Evolutionary conservation across 768 basidiomycete species (phyloP), one percentile per base, ranked within the genome.

Genomic region (Xerocomellus intermedius): DNA sequence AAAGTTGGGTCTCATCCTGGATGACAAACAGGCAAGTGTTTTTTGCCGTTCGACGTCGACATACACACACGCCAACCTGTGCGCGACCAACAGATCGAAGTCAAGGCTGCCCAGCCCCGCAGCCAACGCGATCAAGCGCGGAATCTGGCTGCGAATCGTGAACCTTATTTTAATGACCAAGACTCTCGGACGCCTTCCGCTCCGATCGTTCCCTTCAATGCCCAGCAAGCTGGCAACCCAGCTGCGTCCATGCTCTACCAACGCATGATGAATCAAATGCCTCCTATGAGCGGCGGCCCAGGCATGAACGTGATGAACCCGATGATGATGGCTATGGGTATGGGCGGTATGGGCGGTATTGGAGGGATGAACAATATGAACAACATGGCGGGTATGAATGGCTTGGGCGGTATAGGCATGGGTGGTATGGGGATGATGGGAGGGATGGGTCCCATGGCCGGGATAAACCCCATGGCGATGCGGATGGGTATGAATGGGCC

Each of bases 91-190:
- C 21, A 91, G 89, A 88, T 93, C 62, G 91, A 92, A 70, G 87
- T 92, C 48, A 91, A 91, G 71, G 76, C 82, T 57, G 91, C 90
- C 17, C 89, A 90, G 64, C 87, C 88, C 3, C 80, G 87, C 50
- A 82, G 76, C 53, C 82, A 83, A 56, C 80, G 83, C 10, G 82
- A 84, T 43, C 81, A 81, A 69, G 73, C 73, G n/a, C 74, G 78
- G 42, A 74, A 60, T 52, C 54, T 64, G 59, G 62, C 47, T 14
- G 61, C 38, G 14, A 63, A 32, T 28, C 68, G 63, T n/a, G 70
- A 61, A 41, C 57, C 68, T 0, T 64, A 64, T 42, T 76, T 75
- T 59, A 67, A 69, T 13, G 73, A 72, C 36, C 71, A 70, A 44
- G 69, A 73, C 36, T 71, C 69, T 17, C 73, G 73, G 43, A 69